Base-by-base conservation (phyloP, 2,329 filamentous ascomycete species). In the Colletotrichum endophyticum region DNA sequence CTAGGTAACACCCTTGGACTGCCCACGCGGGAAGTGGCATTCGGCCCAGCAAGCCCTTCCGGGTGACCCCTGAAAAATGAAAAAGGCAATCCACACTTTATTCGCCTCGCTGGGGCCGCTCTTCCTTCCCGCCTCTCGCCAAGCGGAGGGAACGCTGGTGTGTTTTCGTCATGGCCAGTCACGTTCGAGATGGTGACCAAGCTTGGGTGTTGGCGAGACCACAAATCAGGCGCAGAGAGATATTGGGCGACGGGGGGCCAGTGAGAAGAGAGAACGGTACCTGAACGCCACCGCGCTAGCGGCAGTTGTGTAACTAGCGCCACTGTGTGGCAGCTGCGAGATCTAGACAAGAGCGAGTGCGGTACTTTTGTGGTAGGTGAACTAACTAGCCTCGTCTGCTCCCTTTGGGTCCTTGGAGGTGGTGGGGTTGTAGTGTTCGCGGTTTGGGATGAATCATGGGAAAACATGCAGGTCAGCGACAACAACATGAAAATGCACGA, bases 281-380 rank as follows among this genome's bases (percentile, higher is more conserved):
- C 73, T 69, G 73, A 61, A 34, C 73, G 73, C 70, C 70, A 76
- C 73, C 32, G 27, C 57, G 73, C 73, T 73, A 73, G 57, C 73
- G 70, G 70, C 59, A 73, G 73, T 73, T 76, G 64, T 61, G 73
- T 28, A 53, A 64, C 44, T 25, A 68, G 39, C 25, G 22, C 32
- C 44, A 2, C n/a, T n/a, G 2, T 53, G n/a, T 13, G 25, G 32
- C 11, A 56, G 44, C 59, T 69, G 64, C 34, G 34, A 25, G 44
- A 69, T 69, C 63, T 61, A 69, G 59, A 64, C 73, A 69, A 68
- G 19, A n/a, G 30, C 8, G 62, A 27, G n/a, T 22, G 16, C 15
- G 53, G n/a, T n/a, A 30, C n/a, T 59, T 44, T 28, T 19, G 22
- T 56, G 62, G 66, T 32, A 25, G 2, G n/a, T 16, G 13, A 59